Conservation (phyloP, 768 basidiomycete genomes). For the Crepidotus variabilis region DNA sequence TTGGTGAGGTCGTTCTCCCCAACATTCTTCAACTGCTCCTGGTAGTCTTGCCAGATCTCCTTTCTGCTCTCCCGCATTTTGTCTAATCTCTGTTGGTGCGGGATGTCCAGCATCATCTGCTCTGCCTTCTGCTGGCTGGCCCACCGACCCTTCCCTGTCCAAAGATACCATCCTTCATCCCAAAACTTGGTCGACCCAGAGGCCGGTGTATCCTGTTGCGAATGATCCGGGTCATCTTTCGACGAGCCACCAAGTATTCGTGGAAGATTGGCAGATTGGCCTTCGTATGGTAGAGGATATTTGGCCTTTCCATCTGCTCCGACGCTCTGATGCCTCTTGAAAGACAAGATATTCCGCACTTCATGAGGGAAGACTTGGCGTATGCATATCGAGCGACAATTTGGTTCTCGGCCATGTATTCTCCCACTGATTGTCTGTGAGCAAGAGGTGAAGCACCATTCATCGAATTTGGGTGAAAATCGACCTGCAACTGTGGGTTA, state of each 20-base stretch:
- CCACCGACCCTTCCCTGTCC: conserved; percentile 53
- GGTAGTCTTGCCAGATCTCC: conserved; percentile 49
- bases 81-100: conserved; percentile 42
- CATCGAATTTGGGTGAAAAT: conserved; percentile 57
- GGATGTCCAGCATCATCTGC: conserved; percentile 56
- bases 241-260: conserved; percentile 40
- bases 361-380: conserved; percentile 68
- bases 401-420: conserved; percentile 44
- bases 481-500: conserved; percentile 32
- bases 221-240: conserved; percentile 29
- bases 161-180: conserved; percentile 76
- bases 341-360: conserved; percentile 46
- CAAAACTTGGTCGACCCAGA: conserved; percentile 51
- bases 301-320: conserved; percentile 43
- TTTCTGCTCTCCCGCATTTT: conserved; percentile 34
- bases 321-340: conserved; percentile 39
- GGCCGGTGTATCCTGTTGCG: conserved; percentile 14
- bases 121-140: conserved; percentile 53
- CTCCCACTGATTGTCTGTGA: conserved; percentile 55
- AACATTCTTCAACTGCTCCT: conserved; percentile 36
- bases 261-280: conserved; percentile 48
- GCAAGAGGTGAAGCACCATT: conserved; percentile 63
- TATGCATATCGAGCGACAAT: conserved; percentile 57
- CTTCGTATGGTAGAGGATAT: conserved; percentile 65
- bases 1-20: conserved; percentile 11